phyloP scores from a whole-genome alignment of 2,329 filamentous ascomycete species.

The Pseudocercospora pini-densiflorae region DNA sequence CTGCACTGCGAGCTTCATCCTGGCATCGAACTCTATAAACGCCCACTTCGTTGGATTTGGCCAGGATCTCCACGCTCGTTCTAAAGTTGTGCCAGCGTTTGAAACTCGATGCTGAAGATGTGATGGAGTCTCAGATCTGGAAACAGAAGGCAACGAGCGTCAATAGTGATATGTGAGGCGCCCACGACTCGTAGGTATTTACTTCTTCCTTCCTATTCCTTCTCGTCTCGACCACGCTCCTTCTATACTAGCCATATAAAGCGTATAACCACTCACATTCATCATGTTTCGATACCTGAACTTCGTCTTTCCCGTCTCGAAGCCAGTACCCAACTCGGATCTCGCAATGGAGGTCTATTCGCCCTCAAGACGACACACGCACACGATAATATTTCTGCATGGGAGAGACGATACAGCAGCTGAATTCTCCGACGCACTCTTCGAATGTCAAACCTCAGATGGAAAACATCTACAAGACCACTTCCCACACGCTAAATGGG shows the following conservation, averaged over 20 bases:
- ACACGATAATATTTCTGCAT: conserved; percentile 55
- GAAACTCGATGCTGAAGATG: background rate
- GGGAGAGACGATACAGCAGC: conserved; percentile 48
- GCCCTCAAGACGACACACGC: conserved; percentile 41
- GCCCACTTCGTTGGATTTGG: background rate
- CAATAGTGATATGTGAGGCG: background rate
- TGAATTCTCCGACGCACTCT: conserved; percentile 49
- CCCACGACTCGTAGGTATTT: background rate
- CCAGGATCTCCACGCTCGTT: background rate
- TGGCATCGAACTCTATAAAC: background rate
- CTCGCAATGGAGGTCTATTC: conserved; percentile 9
- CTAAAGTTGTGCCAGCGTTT: background rate
- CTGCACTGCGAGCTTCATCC: background rate
- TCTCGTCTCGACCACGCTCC: background rate
- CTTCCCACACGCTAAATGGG: conserved; percentile 43
- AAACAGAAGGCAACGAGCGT: background rate
- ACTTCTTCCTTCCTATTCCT: background rate
- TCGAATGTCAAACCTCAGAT: conserved; percentile 41
- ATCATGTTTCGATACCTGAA: conserved; percentile 10
- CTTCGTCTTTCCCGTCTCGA: conserved; percentile 7
- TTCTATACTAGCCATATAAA: background rate
- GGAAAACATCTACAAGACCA: conserved; percentile 37
- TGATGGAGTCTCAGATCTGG: background rate
- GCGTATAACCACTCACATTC: background rate
- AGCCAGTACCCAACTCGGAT: background rate